Conservation (phyloP, 768 basidiomycete species). For the Panaeolus cyanescens region DNA sequence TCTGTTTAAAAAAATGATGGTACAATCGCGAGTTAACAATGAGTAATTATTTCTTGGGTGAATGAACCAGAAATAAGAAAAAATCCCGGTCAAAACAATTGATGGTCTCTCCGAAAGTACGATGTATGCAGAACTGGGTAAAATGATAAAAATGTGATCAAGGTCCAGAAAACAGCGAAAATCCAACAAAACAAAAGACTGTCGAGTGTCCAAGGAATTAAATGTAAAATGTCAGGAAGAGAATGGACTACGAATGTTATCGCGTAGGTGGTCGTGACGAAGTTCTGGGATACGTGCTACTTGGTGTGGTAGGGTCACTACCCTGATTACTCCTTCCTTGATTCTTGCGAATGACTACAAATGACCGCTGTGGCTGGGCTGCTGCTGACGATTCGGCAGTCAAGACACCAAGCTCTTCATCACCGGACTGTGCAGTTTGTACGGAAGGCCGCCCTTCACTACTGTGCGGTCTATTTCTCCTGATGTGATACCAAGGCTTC, state of each 20-base stretch:
- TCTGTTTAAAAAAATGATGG: not conserved
- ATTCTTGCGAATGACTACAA: slow-evolving; percentile 71
- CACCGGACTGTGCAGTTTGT: slow-evolving; percentile 19
- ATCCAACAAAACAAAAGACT: not conserved
- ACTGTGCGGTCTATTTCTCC: slow-evolving; percentile 61
- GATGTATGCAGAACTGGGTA: not conserved
- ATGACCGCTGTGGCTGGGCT: slow-evolving; percentile 51
- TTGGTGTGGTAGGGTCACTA: slow-evolving; percentile 6
- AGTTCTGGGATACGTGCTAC: slow-evolving; percentile 15
- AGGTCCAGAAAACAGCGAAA: too few relatives aligned
- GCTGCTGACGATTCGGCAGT: slow-evolving; percentile 18
- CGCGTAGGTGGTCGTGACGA: slow-evolving; percentile 33
- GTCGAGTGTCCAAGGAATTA: slow-evolving; percentile 10
- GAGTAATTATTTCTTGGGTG: not conserved
- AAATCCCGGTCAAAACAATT: not conserved
- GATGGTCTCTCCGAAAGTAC: not conserved
- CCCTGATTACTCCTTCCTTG: slow-evolving; percentile 35
- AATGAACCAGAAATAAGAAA: not conserved
- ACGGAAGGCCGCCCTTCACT: slow-evolving; percentile 47
- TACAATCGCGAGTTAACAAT: not conserved
- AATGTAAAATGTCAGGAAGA: slow-evolving; percentile 6
- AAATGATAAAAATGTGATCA: not conserved
- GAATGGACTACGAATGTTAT: slow-evolving; percentile 13
- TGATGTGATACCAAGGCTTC: slow-evolving; percentile 71
- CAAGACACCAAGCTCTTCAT: slow-evolving; percentile 35